Evolutionary conservation across 495 filamentous ascomycete species (phyloP).

Genomic region (Tuber umbilicatum): DNA sequence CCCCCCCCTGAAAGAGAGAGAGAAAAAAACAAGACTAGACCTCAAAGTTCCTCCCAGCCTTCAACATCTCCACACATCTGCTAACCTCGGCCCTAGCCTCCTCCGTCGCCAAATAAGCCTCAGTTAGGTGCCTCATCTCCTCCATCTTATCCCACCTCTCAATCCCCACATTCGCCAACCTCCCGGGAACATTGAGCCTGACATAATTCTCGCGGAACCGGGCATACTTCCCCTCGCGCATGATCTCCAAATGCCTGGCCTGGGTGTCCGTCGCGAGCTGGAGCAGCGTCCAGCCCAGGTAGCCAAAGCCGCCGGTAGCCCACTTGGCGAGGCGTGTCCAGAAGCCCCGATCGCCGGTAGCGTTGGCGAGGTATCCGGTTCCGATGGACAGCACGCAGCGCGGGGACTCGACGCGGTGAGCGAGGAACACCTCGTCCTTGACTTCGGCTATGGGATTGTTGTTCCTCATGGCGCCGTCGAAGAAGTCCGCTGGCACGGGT

Average conservation of each 20-base stretch:
- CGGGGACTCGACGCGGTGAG: constrained; percentile 18
- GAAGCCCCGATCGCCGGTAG: constrained; percentile 9
- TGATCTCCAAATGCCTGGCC: constrained; percentile 63
- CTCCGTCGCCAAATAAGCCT: constrained; percentile 13
- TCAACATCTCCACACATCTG: constrained; percentile 23
- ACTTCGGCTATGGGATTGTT: constrained; percentile 32
- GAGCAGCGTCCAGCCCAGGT: constrained; percentile 30
- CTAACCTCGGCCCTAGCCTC: constrained; percentile 7
- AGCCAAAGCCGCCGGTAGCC: constrained; percentile 26
- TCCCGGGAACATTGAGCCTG: constrained; percentile 28
- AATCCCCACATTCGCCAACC: constrained; percentile 27
- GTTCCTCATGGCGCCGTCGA: constrained; percentile 28
- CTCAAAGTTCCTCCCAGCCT: background rate
- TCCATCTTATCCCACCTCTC: constrained; percentile 29
- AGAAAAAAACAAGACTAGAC: background rate
- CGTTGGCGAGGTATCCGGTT: constrained; percentile 23
- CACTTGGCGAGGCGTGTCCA: constrained; percentile 14
- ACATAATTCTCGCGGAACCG: constrained; percentile 30
- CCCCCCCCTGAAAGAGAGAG: background rate
- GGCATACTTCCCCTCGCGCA: constrained; percentile 39
- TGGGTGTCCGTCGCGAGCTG: constrained; percentile 26
- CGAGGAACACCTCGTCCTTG: constrained; percentile 17
- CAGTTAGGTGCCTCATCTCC: constrained; percentile 21
- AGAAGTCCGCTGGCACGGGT: constrained; percentile 21
- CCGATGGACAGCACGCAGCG: constrained; percentile 26